Percentiles rank a stretch among this genome's conserved stretches.
phyloP scores from a whole-genome alignment of 2,329 filamentous ascomycete species.

The Tolypocladium guangdongense region DNA sequence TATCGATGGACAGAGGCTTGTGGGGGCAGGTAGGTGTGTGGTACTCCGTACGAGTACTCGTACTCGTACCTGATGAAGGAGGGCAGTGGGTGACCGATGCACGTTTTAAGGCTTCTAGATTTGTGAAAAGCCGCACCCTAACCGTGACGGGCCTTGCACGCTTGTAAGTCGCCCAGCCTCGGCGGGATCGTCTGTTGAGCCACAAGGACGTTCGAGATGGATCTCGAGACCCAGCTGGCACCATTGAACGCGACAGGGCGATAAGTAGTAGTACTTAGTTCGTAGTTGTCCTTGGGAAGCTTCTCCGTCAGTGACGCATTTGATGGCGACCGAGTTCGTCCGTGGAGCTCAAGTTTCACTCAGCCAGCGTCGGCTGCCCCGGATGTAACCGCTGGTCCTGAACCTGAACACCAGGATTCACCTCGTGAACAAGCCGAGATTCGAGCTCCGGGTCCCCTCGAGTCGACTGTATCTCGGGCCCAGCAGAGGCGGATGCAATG shows the following conservation, averaged over 20 bases:
- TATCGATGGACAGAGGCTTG: slow-evolving; percentile 4
- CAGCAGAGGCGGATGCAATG: background rate
- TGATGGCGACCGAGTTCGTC: background rate
- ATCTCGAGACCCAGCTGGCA: background rate
- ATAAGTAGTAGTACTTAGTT: too few species aligned
- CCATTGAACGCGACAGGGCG: background rate
- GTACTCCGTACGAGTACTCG: slow-evolving; percentile 4
- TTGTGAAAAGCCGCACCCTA: slow-evolving; percentile 7
- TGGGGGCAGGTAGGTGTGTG: slow-evolving; percentile 8
- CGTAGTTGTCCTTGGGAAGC: background rate
- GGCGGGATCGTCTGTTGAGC: background rate
- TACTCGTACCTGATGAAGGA: slow-evolving; percentile 6
- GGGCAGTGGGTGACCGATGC: slow-evolving; percentile 5
- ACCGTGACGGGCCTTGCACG: background rate
- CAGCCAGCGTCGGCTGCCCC: background rate
- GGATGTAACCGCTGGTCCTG: background rate
- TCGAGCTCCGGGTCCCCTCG: background rate
- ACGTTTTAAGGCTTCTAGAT: slow-evolving; percentile 7
- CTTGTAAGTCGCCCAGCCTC: background rate
- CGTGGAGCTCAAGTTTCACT: background rate
- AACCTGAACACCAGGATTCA: too few species aligned
- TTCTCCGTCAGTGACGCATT: background rate
- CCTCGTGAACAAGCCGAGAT: background rate
- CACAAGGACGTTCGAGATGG: background rate
- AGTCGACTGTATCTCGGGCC: background rate